Evolutionary conservation across 257 asterid species (phyloP).

Genomic region (Solanum commersonii): DNA sequence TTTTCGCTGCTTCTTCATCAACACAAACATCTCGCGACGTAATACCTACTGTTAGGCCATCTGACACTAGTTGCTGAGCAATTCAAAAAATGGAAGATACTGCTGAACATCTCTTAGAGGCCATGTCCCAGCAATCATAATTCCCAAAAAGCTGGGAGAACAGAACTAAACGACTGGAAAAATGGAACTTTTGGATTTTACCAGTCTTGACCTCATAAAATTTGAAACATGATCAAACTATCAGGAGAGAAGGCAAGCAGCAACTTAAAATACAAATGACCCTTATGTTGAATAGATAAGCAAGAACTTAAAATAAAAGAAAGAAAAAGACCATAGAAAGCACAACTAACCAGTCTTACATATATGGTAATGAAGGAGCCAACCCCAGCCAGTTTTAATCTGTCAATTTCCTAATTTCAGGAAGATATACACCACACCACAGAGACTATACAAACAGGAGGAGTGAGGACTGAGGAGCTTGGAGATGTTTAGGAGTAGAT

Average conservation of each 20-base stretch:
- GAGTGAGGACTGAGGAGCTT: not conserved
- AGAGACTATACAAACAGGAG: not conserved
- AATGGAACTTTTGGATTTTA: not conserved
- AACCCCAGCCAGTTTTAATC: not conserved
- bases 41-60: not conserved
- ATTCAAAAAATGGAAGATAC: not conserved
- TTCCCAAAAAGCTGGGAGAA: not conserved
- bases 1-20: not conserved
- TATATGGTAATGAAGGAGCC: not conserved
- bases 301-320: not conserved
- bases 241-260: not conserved
- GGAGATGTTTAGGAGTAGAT: not conserved
- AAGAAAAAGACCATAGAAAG: not conserved
- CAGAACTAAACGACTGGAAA: not conserved
- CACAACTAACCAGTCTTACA: not conserved
- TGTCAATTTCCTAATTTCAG: not conserved
- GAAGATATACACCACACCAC: not conserved
- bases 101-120: not conserved
- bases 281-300: not conserved
- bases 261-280: not conserved
- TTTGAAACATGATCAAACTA: not conserved
- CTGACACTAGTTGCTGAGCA: not conserved
- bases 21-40: not conserved
- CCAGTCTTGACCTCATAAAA: not conserved
- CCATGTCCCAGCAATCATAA: not conserved